phyloP scores from a whole-genome alignment of 305 asterid genomes.

The Coffea humblotiana region DNA sequence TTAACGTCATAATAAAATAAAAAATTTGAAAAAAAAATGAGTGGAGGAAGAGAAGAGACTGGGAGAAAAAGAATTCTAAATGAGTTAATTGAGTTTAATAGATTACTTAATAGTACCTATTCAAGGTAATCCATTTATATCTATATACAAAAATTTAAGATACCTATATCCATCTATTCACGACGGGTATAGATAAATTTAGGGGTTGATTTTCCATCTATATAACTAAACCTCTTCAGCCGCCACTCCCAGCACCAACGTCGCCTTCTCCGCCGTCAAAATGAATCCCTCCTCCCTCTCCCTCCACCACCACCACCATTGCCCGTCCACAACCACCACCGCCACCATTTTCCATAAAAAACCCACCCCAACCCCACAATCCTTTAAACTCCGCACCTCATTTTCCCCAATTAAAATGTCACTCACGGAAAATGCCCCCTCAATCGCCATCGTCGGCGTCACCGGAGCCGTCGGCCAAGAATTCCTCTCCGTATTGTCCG shows the following conservation, averaged over 20 bases:
- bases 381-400: slow-evolving; percentile 14
- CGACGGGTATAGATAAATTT: too few species aligned
- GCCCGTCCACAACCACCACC: not conserved
- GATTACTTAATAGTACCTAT: too few species aligned
- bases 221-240: slow-evolving; percentile 5
- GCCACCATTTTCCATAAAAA: slow-evolving; percentile 16
- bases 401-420: slow-evolving; percentile 60
- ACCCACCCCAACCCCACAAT: slow-evolving; percentile 24
- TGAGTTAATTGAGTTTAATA: too few species aligned
- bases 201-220: too few species aligned
- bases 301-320: slow-evolving; percentile 26
- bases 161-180: too few species aligned
- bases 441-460: slow-evolving; percentile 78
- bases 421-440: slow-evolving; percentile 75
- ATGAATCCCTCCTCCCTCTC: slow-evolving; percentile 34
- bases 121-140: too few species aligned
- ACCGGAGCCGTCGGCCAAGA: slow-evolving; percentile 97
- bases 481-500: slow-evolving; percentile 79
- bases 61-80: too few species aligned
- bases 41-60: too few species aligned
- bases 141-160: too few species aligned
- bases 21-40: too few species aligned
- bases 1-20: too few species aligned
- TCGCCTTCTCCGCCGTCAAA: slow-evolving; percentile 36
- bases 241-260: slow-evolving; percentile 24